Conservation (phyloP, 192 early-diverging fungal genomes). For the Umbelopsis vinacea region DNA sequence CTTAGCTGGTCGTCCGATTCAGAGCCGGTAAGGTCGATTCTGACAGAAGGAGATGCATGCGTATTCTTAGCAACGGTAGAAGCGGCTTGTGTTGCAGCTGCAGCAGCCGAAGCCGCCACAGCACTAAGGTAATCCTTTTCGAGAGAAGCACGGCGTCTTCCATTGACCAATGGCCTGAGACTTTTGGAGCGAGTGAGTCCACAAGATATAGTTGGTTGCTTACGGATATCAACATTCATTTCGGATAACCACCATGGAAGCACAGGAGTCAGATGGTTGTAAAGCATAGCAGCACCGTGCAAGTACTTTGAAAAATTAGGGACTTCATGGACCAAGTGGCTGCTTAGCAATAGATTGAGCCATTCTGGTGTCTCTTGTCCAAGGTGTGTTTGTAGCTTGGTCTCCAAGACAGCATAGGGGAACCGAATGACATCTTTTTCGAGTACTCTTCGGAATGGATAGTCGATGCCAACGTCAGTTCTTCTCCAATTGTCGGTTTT, state of each 20-base stretch:
- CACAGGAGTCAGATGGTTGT: slow-evolving; percentile 53
- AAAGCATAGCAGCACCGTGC: slow-evolving; percentile 74
- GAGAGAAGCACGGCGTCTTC: slow-evolving; percentile 35
- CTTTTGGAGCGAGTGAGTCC: slow-evolving; percentile 39
- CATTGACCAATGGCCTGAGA: slow-evolving; percentile 41
- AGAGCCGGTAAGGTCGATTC: background rate
- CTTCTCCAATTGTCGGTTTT: slow-evolving; percentile 85
- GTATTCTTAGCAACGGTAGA: background rate
- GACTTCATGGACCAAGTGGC: slow-evolving; percentile 77
- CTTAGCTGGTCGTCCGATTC: background rate
- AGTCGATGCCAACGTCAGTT: slow-evolving; percentile 63
- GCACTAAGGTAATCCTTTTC: slow-evolving; percentile 9
- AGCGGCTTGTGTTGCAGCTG: background rate
- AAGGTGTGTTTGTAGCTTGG: slow-evolving; percentile 76
- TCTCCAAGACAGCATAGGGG: slow-evolving; percentile 95
- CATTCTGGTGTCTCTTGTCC: slow-evolving; percentile 73
- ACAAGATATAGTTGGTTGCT: slow-evolving; percentile 23
- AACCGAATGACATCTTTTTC: slow-evolving; percentile 68
- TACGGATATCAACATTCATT: slow-evolving; percentile 39
- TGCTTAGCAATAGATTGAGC: slow-evolving; percentile 73
- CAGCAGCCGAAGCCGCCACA: slow-evolving; percentile 14
- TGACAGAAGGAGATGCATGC: background rate
- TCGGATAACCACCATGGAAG: slow-evolving; percentile 63
- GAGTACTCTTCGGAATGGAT: slow-evolving; percentile 41
- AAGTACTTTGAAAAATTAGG: slow-evolving; percentile 88